Base-by-base conservation (phyloP, 441 rosid genomes). In the Metrosideros polymorpha region DNA sequence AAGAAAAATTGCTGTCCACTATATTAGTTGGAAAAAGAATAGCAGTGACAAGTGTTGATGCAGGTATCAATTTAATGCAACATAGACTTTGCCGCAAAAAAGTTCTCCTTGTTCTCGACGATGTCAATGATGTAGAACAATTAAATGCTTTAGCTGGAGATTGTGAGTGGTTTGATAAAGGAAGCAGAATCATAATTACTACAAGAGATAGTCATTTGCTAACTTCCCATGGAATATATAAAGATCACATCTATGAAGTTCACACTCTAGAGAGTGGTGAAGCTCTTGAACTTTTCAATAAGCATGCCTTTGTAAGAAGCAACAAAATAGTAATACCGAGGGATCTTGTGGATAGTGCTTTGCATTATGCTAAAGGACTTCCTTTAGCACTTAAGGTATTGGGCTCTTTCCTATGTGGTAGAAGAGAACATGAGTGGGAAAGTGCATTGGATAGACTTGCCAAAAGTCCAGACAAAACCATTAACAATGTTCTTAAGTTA, bases 1-100 rank as follows among this genome's bases (percentile, higher is more conserved):
- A 57, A 0, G 0, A n/a, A 13, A 12, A 0, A 0, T 15, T 57
- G 4, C 0, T 55, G 25, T 2, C 2, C 0, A 0, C 25, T 0
- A 55, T 10, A 55, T 25, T 55, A 10, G n/a, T n/a, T 25, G 59
- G 29, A 55, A 55, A 10, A 6, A 10, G 10, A 10, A 0, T 51
- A 18, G 54, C 6, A 18, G 54, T 51, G 7, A 17, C 7, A 2
- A 51, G 7, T 15, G 22, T 51, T 18, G 7, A 17, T 51, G 24
- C 22, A 18, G 54, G 54, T 17, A 18, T 51, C 2, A 51, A 51
- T 51, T 6, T 17, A 22, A 53, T 53, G 22, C 6, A 0, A 55
- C 1, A 4, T 25, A 55, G 0, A 25, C 59, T 55, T 55, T 0
- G 29, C 13, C 9, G 1, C 6, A 55, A 5, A 13, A 55, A 55